Percentiles rank a stretch among this genome's conserved stretches.
Evolutionary conservation across 768 basidiomycete genomes (phyloP).

Genomic region (Hygrocybe punicea): DNA sequence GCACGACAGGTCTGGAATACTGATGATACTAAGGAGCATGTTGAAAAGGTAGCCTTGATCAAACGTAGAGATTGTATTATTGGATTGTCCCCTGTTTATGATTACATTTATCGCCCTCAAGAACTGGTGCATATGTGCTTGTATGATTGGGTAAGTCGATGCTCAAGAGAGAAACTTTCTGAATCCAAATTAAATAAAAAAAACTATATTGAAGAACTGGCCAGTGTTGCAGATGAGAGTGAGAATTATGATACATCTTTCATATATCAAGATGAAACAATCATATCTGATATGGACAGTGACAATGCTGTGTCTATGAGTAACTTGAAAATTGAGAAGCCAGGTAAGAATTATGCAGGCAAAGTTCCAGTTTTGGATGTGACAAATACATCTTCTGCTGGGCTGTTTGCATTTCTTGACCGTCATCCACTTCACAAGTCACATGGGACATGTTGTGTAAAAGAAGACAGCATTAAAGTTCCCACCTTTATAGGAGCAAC

Average conservation of each 20-base stretch:
- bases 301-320: too few relatives aligned
- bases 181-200: neutral
- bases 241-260: neutral
- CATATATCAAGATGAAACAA: slow-evolving; percentile 18
- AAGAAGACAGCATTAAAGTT: slow-evolving; percentile 6
- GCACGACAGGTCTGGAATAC: slow-evolving; percentile 10
- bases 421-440: slow-evolving; percentile 2
- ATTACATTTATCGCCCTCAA: slow-evolving; percentile 26
- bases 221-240: too few relatives aligned
- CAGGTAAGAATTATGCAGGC: too few relatives aligned
- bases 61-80: slow-evolving; percentile 15
- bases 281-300: slow-evolving; percentile 5
- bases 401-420: slow-evolving; percentile 16
- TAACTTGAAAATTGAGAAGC: too few relatives aligned
- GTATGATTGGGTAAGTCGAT: slow-evolving; percentile 27
- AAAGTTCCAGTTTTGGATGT: too few relatives aligned
- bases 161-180: slow-evolving; percentile 10
- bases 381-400: slow-evolving; percentile 23
- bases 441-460: neutral
- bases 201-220: neutral
- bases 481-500: slow-evolving; percentile 31
- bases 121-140: slow-evolving; percentile 19
- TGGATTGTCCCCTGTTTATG: slow-evolving; percentile 19
- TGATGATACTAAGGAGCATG: slow-evolving; percentile 4
- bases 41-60: slow-evolving; percentile 19